A percentile compares a stretch with the other conserved stretches of the same genome.
Evolutionary conservation across 257 asterid species (phyloP).

Genomic region (Solanum corneliomulleri): DNA sequence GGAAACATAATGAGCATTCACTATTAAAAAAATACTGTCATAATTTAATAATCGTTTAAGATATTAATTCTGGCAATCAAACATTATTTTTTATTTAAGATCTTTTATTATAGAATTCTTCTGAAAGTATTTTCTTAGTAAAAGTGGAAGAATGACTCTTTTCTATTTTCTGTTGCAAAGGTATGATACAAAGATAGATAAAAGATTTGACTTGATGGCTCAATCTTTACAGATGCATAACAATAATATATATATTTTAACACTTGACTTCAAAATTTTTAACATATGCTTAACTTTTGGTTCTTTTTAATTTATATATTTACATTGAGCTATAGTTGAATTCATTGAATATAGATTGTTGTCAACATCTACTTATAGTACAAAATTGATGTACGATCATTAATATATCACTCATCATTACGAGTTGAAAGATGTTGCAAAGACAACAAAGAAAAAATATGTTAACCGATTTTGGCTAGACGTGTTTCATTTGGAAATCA

Average conservation of each 20-base stretch:
- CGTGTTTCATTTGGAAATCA: too few species aligned
- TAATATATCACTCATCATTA: not conserved
- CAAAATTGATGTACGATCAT: not conserved
- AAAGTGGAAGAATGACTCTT: not conserved
- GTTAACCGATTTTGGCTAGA: not conserved
- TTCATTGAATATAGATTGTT: not conserved
- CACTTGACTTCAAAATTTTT: not conserved
- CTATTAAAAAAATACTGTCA: too few species aligned
- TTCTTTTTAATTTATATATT: not conserved
- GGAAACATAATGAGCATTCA: too few species aligned
- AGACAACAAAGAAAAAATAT: not conserved
- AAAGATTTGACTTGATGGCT: not conserved
- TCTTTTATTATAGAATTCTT: not conserved
- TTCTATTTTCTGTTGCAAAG: not conserved
- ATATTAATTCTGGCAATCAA: not conserved
- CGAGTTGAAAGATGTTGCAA: constrained; percentile 9
- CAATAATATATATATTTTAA: not conserved
- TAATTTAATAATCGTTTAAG: too few species aligned
- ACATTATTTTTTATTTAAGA: not conserved
- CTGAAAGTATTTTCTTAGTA: not conserved
- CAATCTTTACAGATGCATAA: not conserved
- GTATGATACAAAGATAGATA: not conserved
- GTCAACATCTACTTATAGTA: not conserved
- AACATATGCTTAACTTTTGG: not conserved
- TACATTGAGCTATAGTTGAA: not conserved